A percentile compares a stretch with the other conserved stretches of the same genome.
Conservation (phyloP, 768 basidiomycete genomes). For the Lyophyllum shimeji region DNA sequence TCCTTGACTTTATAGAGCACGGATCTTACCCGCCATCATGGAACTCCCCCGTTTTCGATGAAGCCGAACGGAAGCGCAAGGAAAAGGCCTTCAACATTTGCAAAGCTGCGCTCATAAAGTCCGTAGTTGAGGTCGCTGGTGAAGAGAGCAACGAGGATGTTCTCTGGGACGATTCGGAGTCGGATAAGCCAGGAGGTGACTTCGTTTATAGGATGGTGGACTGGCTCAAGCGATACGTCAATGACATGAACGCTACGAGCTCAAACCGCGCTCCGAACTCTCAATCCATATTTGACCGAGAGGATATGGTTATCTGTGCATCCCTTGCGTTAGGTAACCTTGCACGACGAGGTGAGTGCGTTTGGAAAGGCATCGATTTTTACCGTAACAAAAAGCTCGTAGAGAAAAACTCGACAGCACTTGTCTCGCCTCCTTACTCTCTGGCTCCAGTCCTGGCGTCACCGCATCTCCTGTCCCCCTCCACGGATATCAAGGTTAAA, state of each 20-base stretch:
- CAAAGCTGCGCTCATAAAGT: slow-evolving; percentile 84
- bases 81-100: slow-evolving; percentile 78
- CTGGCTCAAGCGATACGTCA: slow-evolving; percentile 68
- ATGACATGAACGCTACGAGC: slow-evolving; percentile 30
- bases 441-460: slow-evolving; percentile 65
- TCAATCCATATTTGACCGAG: slow-evolving; percentile 32
- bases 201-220: slow-evolving; percentile 72
- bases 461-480: slow-evolving; percentile 48
- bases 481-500: slow-evolving; percentile 77
- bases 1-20: slow-evolving; percentile 74
- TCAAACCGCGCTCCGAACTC: slow-evolving; percentile 26
- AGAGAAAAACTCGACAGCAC: slow-evolving; percentile 61
- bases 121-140: slow-evolving; percentile 82
- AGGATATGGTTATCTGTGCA: slow-evolving; percentile 84
- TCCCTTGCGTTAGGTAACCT: slow-evolving; percentile 83
- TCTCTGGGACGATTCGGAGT: slow-evolving; percentile 69
- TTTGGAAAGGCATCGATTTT: neutral
- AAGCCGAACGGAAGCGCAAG: slow-evolving; percentile 53
- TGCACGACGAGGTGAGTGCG: slow-evolving; percentile 64
- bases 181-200: slow-evolving; percentile 59
- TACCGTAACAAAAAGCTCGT: slow-evolving; percentile 6
- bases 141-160: slow-evolving; percentile 77
- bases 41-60: slow-evolving; percentile 44
- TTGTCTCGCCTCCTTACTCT: slow-evolving; percentile 65
- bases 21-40: slow-evolving; percentile 70